Base-by-base conservation (phyloP, 1,284 basidiomycete species). In the Sanghuangporus sanghuang region DNA sequence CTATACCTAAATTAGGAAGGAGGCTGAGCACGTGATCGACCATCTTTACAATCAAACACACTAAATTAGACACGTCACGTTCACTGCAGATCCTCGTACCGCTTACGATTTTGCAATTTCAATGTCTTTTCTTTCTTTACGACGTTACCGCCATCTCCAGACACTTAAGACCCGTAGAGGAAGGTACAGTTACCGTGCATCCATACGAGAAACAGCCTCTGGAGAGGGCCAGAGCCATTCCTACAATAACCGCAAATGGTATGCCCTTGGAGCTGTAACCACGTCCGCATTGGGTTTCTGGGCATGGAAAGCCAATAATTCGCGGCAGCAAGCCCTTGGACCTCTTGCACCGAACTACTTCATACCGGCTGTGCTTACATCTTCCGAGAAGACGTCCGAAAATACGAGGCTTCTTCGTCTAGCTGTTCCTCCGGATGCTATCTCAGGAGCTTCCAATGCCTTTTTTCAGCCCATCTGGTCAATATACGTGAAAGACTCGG, bases 401-500 rank as follows among this genome's bases (percentile, higher is more conserved):
- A 74, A 84, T 67, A 81, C 84, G 12, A 87, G 85, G 66, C 73
- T 93, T 4, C 74, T 93, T 32, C 84, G 83, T 9, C 73, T 94
- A 50, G 74, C 77, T 3, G 71, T 90, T 3, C 83, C 87, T 1
- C 75, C 75, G 0, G 72, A 83, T 57, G 6, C 68, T 76, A 7
- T 70, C 77, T n/a, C 76, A 77, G 23, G 54, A 50, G 58, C 68
- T 9, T 57, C 68, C 5, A 60, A 66, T 2, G 72, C 74, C 35
- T 27, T 14, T 35, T 54, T 54, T 36, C 66, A 72, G 46, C 80
- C 89, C 4, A 84, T 93, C 64, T 92, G 86, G 83, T 89, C 89
- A 36, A 75, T 95, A 18, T 93, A 82, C 71, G 79, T 94, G 71
- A 93, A 93, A 69, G 90, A 95, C 70, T 88, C 89, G 66, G 92